Evolutionary conservation across 768 basidiomycete species (phyloP), one percentile per base, ranked within the genome.

Genomic region (Lactarius sanguifluus): DNA sequence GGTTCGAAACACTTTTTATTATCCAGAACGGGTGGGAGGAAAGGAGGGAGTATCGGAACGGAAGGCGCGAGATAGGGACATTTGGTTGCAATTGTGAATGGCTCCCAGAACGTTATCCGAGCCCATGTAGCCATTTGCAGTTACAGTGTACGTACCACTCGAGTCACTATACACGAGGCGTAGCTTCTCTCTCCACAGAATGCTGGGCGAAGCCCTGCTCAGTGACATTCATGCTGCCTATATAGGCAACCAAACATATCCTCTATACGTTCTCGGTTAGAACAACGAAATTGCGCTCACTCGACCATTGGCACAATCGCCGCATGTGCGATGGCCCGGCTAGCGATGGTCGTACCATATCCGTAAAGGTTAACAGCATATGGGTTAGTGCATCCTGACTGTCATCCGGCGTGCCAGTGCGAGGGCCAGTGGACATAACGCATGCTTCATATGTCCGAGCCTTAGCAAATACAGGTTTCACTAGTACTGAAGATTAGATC

Each of bases 21-120:
- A 74, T 89, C 86, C 91, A 91, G 91, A 47, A n/a, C n/a, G 12
- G 28, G 15, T 41, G 9, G 1, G 32, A 34, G 34, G 34, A 40
- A 40, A 40, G 13, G 38, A 5, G 15, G 38, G 38, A 16, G 38
- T 40, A 10, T 40, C 38, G 13, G 38, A 40, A 15, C 38, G 15
- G 38, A 15, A 15, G 15, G 15, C 15, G 38, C 5, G 41, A 13
- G 30, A 45, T 23, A 7, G 36, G 16, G 16, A 3, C 41, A 18
- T 16, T 15, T 15, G 15, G 15, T 16, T 43, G 41, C 32, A 32
- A 32, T 32, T 9, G 9, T 9, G 7, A 9, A 34, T 34, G 32
- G 28, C 28, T 6, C 5, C 32, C 7, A 36, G 45, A 50, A 50
- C 47, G 45, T 47, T 47, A 9, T 2, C 47, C 47, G 47, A 50